Evolutionary conservation across 306 rosid species (phyloP).

Genomic region (Casuarina equisetifolia): DNA sequence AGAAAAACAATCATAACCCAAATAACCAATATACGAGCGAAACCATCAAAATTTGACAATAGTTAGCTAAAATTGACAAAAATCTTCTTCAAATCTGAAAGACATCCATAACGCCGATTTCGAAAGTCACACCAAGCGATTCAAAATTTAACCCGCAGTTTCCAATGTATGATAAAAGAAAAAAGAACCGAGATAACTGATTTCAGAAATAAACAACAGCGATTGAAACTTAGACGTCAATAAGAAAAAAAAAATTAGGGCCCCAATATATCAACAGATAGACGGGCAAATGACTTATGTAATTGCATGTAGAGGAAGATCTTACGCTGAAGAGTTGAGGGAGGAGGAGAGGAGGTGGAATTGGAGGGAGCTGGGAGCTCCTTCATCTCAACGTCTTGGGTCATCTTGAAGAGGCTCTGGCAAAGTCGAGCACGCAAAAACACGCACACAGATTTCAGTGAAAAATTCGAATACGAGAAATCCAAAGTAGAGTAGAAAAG

Average conservation of each 20-base stretch:
- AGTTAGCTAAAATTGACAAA: slow-evolving; percentile 15
- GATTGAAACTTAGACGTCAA: background rate
- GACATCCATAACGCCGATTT: background rate
- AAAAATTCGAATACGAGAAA: background rate
- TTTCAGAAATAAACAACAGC: background rate
- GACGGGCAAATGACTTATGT: too few species aligned
- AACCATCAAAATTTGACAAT: background rate
- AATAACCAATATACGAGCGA: background rate
- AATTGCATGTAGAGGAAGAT: background rate
- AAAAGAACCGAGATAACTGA: background rate
- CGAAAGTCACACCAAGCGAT: background rate
- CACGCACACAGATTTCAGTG: background rate
- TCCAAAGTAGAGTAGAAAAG: background rate
- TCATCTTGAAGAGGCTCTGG: slow-evolving; percentile 35
- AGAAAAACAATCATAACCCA: background rate
- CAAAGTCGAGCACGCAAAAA: background rate
- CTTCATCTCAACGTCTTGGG: slow-evolving; percentile 59
- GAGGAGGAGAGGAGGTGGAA: slow-evolving; percentile 38
- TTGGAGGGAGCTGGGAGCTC: slow-evolving; percentile 50
- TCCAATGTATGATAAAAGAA: background rate
- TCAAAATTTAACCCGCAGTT: background rate
- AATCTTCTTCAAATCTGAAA: slow-evolving; percentile 91
- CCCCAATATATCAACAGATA: too few species aligned
- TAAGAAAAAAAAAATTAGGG: background rate
- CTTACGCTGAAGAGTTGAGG: slow-evolving; percentile 46